These are phyloP conservation scores for Lepiota venenata DNA, from an alignment of 768 basidiomycete species.

Conservation along the genomic window DNA sequence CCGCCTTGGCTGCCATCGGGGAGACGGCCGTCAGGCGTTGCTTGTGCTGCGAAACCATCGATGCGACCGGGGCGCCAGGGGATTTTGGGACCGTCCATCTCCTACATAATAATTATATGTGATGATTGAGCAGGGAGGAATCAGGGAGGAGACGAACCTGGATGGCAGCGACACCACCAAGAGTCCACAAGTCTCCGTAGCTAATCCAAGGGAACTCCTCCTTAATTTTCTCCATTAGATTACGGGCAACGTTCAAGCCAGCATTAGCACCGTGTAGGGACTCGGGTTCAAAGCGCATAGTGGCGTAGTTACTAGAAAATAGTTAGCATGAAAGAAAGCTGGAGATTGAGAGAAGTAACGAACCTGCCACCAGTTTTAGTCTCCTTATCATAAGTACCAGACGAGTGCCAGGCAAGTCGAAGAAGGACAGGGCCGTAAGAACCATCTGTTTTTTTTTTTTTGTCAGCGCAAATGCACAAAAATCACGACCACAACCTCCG, in stretches of 20 bases:
- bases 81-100: slow-evolving; percentile 90
- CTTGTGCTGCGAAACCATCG: slow-evolving; percentile 74
- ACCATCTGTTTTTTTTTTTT: slow-evolving; percentile 51
- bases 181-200: slow-evolving; percentile 97
- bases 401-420: slow-evolving; percentile 93
- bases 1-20: slow-evolving; percentile 84
- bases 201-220: slow-evolving; percentile 88
- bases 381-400: slow-evolving; percentile 88
- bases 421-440: slow-evolving; percentile 86
- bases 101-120: slow-evolving; percentile 39
- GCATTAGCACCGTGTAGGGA: slow-evolving; percentile 80
- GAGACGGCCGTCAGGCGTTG: slow-evolving; percentile 85
- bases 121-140: neutral
- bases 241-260: slow-evolving; percentile 78
- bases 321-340: slow-evolving; percentile 2
- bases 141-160: slow-evolving; percentile 38
- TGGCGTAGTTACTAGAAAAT: slow-evolving; percentile 82
- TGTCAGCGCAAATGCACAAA: slow-evolving; percentile 12
- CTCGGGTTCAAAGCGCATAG: slow-evolving; percentile 97
- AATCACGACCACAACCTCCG: neutral
- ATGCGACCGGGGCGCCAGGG: slow-evolving; percentile 94
- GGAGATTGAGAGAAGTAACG: slow-evolving; percentile 14
- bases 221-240: slow-evolving; percentile 84
- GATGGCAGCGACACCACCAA: slow-evolving; percentile 88
- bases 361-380: slow-evolving; percentile 78